Evolutionary conservation across 139 green algal genomes (phyloP).

Genomic region (Limnomonas spitsbergensis): DNA sequence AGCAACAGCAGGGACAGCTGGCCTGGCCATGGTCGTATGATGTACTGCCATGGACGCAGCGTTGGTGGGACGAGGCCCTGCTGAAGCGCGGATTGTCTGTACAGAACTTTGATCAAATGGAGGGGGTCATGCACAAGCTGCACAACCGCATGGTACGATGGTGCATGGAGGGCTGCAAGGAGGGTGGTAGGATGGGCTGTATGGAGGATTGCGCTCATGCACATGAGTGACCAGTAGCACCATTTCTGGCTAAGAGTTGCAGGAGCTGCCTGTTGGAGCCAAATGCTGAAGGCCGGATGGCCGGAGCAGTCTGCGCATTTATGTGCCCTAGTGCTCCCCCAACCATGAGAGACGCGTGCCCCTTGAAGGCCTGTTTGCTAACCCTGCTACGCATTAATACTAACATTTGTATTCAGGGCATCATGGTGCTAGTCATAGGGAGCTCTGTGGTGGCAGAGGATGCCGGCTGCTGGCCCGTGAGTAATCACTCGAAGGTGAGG

Average conservation of each 20-base stretch:
- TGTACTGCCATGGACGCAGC: background rate
- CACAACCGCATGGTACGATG: background rate
- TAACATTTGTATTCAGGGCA: slow-evolving; percentile 1
- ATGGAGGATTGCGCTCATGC: too few relatives aligned
- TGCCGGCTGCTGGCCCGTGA: background rate
- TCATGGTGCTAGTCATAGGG: background rate
- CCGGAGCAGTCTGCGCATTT: background rate
- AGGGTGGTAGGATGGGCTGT: too few relatives aligned
- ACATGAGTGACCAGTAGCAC: too few relatives aligned
- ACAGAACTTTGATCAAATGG: background rate
- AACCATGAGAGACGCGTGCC: too few relatives aligned
- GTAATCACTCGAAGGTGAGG: background rate
- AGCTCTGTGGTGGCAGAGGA: background rate
- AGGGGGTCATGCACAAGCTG: background rate
- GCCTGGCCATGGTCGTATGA: background rate
- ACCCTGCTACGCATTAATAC: background rate
- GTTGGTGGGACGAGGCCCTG: background rate
- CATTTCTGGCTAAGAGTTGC: too few relatives aligned
- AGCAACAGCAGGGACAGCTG: too few relatives aligned
- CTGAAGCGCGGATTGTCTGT: background rate
- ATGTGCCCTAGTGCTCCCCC: background rate
- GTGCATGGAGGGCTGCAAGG: too few relatives aligned
- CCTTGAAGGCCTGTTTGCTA: too few relatives aligned
- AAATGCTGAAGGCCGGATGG: background rate
- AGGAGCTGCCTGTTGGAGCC: too few relatives aligned